Evolutionary conservation across 2,329 filamentous ascomycete species (phyloP).

Genomic region (Diaporthe nobilis): DNA sequence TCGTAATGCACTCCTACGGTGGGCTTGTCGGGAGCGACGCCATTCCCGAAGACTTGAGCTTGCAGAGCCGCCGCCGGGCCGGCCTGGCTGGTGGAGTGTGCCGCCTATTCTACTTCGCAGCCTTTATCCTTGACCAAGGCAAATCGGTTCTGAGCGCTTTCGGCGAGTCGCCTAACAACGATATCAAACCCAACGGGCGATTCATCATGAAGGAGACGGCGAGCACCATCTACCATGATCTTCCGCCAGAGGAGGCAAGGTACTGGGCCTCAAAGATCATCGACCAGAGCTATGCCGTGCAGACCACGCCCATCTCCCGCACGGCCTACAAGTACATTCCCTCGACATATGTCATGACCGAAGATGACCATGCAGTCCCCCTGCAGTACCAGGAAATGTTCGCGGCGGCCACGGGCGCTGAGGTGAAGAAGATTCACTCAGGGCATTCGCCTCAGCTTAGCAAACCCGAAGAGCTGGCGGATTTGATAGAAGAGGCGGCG

Average conservation of each 20-base stretch:
- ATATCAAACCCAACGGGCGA: constrained; percentile 38
- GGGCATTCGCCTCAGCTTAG: constrained; percentile 21
- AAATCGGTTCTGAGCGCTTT: constrained; percentile 41
- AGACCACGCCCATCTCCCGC: constrained; percentile 38
- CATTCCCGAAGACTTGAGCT: constrained; percentile 41
- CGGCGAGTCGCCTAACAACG: not conserved
- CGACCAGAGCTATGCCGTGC: constrained; percentile 39
- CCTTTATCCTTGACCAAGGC: constrained; percentile 44
- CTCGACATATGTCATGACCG: constrained; percentile 45
- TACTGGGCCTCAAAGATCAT: constrained; percentile 41
- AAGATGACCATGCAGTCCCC: constrained; percentile 41
- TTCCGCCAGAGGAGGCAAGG: constrained; percentile 42
- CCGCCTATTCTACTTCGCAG: constrained; percentile 44
- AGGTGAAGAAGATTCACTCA: not conserved
- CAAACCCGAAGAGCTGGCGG: not conserved
- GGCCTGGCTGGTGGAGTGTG: constrained; percentile 43
- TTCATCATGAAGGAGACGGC: constrained; percentile 38
- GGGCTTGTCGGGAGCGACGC: constrained; percentile 46
- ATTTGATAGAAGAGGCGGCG: not conserved
- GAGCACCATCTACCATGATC: constrained; percentile 43
- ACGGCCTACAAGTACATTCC: constrained; percentile 43
- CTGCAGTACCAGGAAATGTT: constrained; percentile 31
- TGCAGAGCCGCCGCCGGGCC: constrained; percentile 33
- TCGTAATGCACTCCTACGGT: constrained; percentile 48
- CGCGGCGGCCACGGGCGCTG: not conserved